These are phyloP conservation scores for Aspergillus texensis DNA, from an alignment of 2,329 filamentous ascomycete species.

Conservation along the genomic window DNA sequence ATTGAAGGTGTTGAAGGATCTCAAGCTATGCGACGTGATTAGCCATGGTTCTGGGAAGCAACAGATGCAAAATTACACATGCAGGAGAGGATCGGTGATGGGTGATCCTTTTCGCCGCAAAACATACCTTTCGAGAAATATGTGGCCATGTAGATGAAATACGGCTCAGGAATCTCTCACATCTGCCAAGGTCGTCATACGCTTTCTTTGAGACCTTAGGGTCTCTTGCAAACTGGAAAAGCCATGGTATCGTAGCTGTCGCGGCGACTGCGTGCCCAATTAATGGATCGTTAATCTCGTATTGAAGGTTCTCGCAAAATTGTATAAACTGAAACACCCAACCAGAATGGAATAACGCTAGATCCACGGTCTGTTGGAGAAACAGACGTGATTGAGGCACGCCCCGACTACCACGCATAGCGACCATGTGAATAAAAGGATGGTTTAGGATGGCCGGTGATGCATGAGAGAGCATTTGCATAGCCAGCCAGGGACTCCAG, in stretches of 20 bases:
- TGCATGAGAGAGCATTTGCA: conserved; percentile 8
- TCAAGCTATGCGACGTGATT: background rate
- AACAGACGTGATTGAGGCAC: conserved; percentile 4
- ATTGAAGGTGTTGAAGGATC: background rate
- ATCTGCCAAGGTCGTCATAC: background rate
- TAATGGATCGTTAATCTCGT: conserved; percentile 10
- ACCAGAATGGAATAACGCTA: conserved; percentile 10
- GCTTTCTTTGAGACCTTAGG: background rate
- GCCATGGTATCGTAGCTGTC: conserved; percentile 11
- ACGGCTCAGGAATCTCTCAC: background rate
- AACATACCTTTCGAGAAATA: background rate
- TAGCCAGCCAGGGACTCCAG: conserved; percentile 8
- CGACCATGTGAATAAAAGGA: conserved; percentile 9
- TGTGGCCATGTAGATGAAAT: background rate
- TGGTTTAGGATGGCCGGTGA: conserved; percentile 8
- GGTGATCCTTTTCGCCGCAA: no score
- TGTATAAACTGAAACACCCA: conserved; percentile 9
- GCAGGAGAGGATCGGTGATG: no score
- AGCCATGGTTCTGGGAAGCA: no score
- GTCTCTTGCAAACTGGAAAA: conserved; percentile 13
- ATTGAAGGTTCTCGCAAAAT: conserved; percentile 1
- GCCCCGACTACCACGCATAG: background rate
- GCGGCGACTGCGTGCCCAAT: conserved; percentile 6
- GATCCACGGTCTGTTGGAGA: conserved; percentile 12
- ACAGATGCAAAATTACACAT: no score